Evolutionary conservation across 1,139 yeast genomes (phyloP).

Genomic region (Kluyveromyces marxianus): DNA sequence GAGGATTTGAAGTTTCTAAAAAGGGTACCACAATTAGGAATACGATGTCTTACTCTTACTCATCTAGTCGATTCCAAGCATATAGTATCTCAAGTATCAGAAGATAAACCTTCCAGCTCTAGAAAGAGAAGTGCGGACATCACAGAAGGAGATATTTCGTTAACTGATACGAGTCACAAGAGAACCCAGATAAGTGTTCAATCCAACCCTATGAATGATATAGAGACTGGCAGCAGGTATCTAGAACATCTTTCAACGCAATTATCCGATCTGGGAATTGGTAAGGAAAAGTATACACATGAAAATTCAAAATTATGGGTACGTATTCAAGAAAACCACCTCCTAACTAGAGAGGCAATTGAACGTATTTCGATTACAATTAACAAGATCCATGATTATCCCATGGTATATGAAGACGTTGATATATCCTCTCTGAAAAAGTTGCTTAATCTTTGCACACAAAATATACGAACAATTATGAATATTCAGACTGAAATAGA

Average conservation of each 20-base stretch:
- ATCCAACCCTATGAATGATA: slow-evolving; percentile 4
- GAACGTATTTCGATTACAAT: slow-evolving; percentile 15
- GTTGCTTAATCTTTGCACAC: slow-evolving; percentile 16
- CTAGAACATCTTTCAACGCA: slow-evolving; percentile 15
- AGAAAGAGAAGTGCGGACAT: slow-evolving; percentile 1
- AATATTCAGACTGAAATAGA: slow-evolving; percentile 1
- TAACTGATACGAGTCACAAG: background rate
- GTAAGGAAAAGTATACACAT: slow-evolving; percentile 5
- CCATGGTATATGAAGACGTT: slow-evolving; percentile 12
- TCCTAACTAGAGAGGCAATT: slow-evolving; percentile 13
- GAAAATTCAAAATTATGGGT: slow-evolving; percentile 19
- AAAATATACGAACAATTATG: slow-evolving; percentile 12
- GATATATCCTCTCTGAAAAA: slow-evolving; percentile 10
- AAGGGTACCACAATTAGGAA: slow-evolving; percentile 19
- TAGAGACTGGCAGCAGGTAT: slow-evolving; percentile 17
- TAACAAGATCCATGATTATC: slow-evolving; percentile 15
- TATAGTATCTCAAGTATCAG: background rate
- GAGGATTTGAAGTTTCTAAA: slow-evolving; percentile 9
- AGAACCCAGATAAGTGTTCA: background rate
- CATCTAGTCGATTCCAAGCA: slow-evolving; percentile 3
- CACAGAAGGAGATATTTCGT: slow-evolving; percentile 4
- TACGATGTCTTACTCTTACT: slow-evolving; percentile 6
- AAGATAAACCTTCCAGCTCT: background rate
- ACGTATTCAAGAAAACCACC: slow-evolving; percentile 7
- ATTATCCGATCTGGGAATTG: slow-evolving; percentile 8